Conservation (phyloP, 352 stramenopile species). For the Pythium angustatum region DNA sequence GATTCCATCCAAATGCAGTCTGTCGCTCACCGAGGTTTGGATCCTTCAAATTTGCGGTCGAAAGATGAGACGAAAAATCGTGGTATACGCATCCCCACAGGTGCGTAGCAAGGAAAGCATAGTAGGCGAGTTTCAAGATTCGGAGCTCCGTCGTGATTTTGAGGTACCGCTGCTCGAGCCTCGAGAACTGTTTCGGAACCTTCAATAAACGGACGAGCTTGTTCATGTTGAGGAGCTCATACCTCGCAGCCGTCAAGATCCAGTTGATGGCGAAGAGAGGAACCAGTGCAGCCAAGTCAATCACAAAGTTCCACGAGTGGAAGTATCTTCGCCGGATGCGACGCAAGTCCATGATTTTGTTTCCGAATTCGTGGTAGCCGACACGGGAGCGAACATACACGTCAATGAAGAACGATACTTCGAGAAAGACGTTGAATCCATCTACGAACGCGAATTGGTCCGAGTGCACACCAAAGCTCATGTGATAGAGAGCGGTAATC, state of each 20-base stretch:
- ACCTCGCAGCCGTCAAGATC: slow-evolving; percentile 21
- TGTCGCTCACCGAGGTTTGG: slow-evolving; percentile 10
- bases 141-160: slow-evolving; percentile 47
- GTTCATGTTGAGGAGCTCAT: slow-evolving; percentile 61
- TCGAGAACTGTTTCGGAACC: slow-evolving; percentile 43
- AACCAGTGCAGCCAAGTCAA: slow-evolving; percentile 44
- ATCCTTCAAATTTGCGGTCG: slow-evolving; percentile 31
- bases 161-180: slow-evolving; percentile 48
- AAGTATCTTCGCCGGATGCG: slow-evolving; percentile 44
- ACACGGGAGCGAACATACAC: slow-evolving; percentile 44
- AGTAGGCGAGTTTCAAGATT: slow-evolving; percentile 52
- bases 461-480: slow-evolving; percentile 38
- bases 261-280: slow-evolving; percentile 50
- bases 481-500: slow-evolving; percentile 43
- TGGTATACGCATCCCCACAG: slow-evolving; percentile 52
- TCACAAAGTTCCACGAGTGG: slow-evolving; percentile 33
- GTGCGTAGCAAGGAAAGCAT: slow-evolving; percentile 49
- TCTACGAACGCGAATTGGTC: slow-evolving; percentile 29
- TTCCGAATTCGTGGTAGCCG: slow-evolving; percentile 51
- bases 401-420: slow-evolving; percentile 48
- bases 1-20: slow-evolving; percentile 44
- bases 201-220: slow-evolving; percentile 52
- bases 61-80: slow-evolving; percentile 49
- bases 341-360: slow-evolving; percentile 51
- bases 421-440: slow-evolving; percentile 37